Percentiles rank a stretch among this genome's conserved stretches.
These are phyloP conservation scores for Plenodomus biglobosus DNA, from an alignment of 2,329 filamentous ascomycete genomes.

Conservation along the genomic window DNA sequence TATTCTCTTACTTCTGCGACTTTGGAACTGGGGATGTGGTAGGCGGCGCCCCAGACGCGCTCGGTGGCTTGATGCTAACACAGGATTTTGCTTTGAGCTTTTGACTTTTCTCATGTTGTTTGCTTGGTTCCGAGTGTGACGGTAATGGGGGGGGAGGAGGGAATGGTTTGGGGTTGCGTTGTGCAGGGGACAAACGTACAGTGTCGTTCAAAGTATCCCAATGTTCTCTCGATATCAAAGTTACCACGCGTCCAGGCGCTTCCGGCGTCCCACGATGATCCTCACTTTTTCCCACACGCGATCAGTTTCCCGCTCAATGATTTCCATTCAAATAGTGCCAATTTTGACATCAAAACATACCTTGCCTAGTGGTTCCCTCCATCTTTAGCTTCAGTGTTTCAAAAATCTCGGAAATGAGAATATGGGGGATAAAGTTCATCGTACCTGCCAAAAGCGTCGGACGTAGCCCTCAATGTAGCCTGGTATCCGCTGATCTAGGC, in stretches of 20 bases:
- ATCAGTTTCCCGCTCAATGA: neutral
- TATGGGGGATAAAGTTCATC: too few relatives aligned
- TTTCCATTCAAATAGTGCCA: too few relatives aligned
- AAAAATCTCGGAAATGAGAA: too few relatives aligned
- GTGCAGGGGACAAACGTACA: constrained; percentile 36
- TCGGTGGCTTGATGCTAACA: constrained; percentile 53
- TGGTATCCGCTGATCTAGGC: constrained; percentile 78
- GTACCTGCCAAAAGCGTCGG: constrained; percentile 94
- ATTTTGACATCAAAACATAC: constrained; percentile 14
- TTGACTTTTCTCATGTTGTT: too few relatives aligned
- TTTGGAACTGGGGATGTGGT: constrained; percentile 72
- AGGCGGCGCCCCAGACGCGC: constrained; percentile 86
- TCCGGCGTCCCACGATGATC: constrained; percentile 92
- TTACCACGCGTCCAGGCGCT: constrained; percentile 87
- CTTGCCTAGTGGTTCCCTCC: constrained; percentile 44
- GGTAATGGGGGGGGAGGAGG: too few relatives aligned
- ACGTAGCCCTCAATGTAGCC: constrained; percentile 95
- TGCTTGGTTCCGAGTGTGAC: too few relatives aligned
- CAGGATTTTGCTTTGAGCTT: neutral
- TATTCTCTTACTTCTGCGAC: constrained; percentile 84
- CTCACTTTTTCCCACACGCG: constrained; percentile 58
- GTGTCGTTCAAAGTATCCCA: constrained; percentile 76
- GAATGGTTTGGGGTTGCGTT: constrained; percentile 9
- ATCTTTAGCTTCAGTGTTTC: too few relatives aligned
- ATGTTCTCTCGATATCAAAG: constrained; percentile 79